phyloP scores from a whole-genome alignment of 1,139 yeast species.

The Diutina ranongensis region DNA sequence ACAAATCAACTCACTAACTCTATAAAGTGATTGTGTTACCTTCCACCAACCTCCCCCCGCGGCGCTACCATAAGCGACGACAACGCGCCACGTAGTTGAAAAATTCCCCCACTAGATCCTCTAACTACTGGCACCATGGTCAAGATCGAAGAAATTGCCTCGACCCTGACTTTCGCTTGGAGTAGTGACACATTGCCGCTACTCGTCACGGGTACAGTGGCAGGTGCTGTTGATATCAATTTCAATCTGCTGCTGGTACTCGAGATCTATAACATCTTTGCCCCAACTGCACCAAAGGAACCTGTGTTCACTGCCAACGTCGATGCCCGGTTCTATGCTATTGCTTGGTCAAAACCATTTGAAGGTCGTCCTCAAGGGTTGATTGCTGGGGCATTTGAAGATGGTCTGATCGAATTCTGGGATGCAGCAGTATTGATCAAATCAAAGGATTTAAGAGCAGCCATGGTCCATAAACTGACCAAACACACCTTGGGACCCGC shows the following conservation, averaged over 20 bases:
- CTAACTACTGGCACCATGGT: constrained; percentile 5
- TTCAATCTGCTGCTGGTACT: constrained; percentile 69
- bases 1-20: too few relatives aligned
- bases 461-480: constrained; percentile 26
- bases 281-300: constrained; percentile 24
- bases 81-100: constrained; percentile 1
- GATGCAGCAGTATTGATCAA: constrained; percentile 37
- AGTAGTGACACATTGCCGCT: constrained; percentile 65
- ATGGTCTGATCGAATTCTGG: constrained; percentile 74
- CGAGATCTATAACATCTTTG: constrained; percentile 68
- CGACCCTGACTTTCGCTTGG: constrained; percentile 95
- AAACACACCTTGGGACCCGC: constrained; percentile 59
- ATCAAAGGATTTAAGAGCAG: constrained; percentile 23
- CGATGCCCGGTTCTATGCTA: constrained; percentile 57
- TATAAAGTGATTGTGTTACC: too few relatives aligned
- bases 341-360: constrained; percentile 73
- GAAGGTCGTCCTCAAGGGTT: constrained; percentile 44
- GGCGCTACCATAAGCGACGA: neutral
- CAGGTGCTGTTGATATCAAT: constrained; percentile 88
- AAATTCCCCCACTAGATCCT: neutral
- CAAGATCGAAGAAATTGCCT: constrained; percentile 69
- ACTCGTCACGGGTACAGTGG: constrained; percentile 83
- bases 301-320: constrained; percentile 47
- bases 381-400: constrained; percentile 85
- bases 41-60: too few relatives aligned